These are phyloP conservation scores for Ephemerocybe angulata DNA, from an alignment of 768 basidiomycete species.

Conservation along the genomic window DNA sequence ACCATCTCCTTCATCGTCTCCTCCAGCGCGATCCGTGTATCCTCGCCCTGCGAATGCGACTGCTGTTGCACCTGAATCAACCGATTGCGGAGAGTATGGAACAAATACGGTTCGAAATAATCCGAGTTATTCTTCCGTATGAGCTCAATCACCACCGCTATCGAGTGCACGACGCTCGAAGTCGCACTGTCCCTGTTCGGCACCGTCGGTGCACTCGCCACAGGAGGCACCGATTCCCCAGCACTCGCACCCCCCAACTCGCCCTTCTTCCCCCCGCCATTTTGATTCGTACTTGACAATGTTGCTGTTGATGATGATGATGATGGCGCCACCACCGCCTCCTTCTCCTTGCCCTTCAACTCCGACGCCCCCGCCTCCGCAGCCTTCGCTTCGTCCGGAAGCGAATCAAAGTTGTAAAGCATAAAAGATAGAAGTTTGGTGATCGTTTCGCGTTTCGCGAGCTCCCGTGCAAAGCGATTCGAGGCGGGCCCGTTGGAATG, in stretches of 20 bases:
- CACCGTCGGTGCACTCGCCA: conserved; percentile 18
- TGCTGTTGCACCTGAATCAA: conserved; percentile 86
- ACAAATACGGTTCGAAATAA: conserved; percentile 96
- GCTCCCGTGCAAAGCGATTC: conserved; percentile 85
- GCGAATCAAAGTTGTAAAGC: conserved; percentile 56
- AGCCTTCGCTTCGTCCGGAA: conserved; percentile 6
- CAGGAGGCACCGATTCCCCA: too few species aligned
- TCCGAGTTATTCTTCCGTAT: conserved; percentile 98
- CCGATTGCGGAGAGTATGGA: conserved; percentile 88
- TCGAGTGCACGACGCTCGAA: conserved; percentile 83
- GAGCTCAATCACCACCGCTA: conserved; percentile 87
- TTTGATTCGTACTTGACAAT: too few species aligned
- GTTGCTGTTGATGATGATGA: too few species aligned
- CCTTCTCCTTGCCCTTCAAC: too few species aligned
- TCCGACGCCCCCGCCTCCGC: too few species aligned
- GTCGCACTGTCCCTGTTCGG: conserved; percentile 51
- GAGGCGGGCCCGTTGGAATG: conserved; percentile 70
- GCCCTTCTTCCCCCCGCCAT: too few species aligned
- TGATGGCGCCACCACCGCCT: too few species aligned
- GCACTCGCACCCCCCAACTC: too few species aligned
- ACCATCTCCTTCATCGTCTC: conserved; percentile 77
- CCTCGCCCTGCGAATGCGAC: conserved; percentile 45
- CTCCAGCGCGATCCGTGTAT: conserved; percentile 65
- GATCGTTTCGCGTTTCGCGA: conserved; percentile 73
- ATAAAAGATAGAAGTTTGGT: conserved; percentile 71